phyloP scores from a whole-genome alignment of 805 yeast species.

The Starmerella khaoyaiensis region DNA sequence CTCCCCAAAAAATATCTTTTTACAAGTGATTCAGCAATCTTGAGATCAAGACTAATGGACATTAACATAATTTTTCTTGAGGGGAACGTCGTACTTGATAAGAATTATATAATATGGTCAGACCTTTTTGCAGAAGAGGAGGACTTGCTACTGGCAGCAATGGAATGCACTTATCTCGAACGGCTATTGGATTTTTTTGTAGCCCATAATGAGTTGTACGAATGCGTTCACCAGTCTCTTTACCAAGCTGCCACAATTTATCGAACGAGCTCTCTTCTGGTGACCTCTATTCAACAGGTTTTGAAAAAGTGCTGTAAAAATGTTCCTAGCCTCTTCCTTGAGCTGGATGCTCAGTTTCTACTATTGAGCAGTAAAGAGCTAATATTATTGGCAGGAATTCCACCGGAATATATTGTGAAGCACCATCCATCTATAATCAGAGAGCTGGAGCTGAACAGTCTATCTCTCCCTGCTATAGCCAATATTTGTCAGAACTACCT shows the following conservation, averaged over 20 bases:
- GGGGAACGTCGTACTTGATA: slow-evolving; percentile 1
- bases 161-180: slow-evolving; percentile 13
- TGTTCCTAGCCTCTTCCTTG: slow-evolving; percentile 10
- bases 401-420: slow-evolving; percentile 14
- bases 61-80: slow-evolving; percentile 13
- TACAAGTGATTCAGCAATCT: slow-evolving; percentile 10
- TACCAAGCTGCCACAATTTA: slow-evolving; percentile 5
- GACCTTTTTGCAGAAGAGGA: slow-evolving; percentile 5
- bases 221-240: slow-evolving; percentile 2
- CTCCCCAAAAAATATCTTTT: slow-evolving; percentile 16
- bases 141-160: slow-evolving; percentile 11
- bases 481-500: slow-evolving; percentile 12
- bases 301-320: slow-evolving; percentile 8
- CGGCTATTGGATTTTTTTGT: slow-evolving; percentile 5
- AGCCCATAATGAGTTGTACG: slow-evolving; percentile 1
- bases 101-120: slow-evolving; percentile 2
- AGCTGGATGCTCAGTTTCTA: slow-evolving; percentile 13
- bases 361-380: slow-evolving; percentile 7
- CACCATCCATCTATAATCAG: slow-evolving; percentile 10
- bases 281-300: slow-evolving; percentile 9
- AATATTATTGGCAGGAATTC: slow-evolving; percentile 17
- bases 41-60: slow-evolving; percentile 19
- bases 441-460: slow-evolving; percentile 8
- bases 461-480: slow-evolving; percentile 13
- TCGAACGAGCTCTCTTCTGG: not conserved